Base-by-base conservation (phyloP, 306 rosid species). In the Gleditsia sinensis region DNA sequence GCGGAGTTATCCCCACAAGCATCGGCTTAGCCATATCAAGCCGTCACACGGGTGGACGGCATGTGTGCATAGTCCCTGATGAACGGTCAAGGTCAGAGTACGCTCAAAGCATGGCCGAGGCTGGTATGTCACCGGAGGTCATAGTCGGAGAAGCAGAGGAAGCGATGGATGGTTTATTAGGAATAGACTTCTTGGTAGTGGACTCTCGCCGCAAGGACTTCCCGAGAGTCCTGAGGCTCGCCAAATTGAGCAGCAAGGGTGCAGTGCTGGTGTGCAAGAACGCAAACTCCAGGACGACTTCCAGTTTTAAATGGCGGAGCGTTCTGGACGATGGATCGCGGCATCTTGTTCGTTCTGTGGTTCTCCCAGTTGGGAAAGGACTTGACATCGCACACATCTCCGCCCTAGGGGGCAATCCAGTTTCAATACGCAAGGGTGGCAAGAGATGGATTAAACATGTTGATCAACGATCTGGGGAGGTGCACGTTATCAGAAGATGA, bases 301-400 rank as follows among this genome's bases (percentile, higher is more conserved):
- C 90, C 8, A 54, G 84, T 42, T 88, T 84, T 80, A 74, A 75
- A 43, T 91, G 98, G 98, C 62, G 84, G 39, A 78, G 86, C 63
- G 85, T 88, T 1, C 12, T 87, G 13, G 90, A 81, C 1, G 78
- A 78, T 1, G 89, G 88, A 8, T 78, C 89, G 0, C 75, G 89
- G 14, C 83, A 92, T 1, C 61, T 94, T 53, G 92, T 94, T 5
- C 83, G 92, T 3, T 83, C 97, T 9, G 97, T 85, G 68, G 90
- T 88, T 82, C 87, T 94, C 76, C 99, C 99, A 1, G 99, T 94
- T 12, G 99, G 99, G 28, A 83, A 82, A 54, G 97, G 99, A 1
- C 71, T 94, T 48, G 92, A 94, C 67, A 92, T 92, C 67, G 97
- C 95, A 1, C 91, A 94, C 25, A 83, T 94, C 8, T 86, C 94